A percentile compares a stretch with the other conserved stretches of the same genome.
Evolutionary conservation across 2,329 filamentous ascomycete genomes (phyloP).

Genomic region (Fusarium sp.): DNA sequence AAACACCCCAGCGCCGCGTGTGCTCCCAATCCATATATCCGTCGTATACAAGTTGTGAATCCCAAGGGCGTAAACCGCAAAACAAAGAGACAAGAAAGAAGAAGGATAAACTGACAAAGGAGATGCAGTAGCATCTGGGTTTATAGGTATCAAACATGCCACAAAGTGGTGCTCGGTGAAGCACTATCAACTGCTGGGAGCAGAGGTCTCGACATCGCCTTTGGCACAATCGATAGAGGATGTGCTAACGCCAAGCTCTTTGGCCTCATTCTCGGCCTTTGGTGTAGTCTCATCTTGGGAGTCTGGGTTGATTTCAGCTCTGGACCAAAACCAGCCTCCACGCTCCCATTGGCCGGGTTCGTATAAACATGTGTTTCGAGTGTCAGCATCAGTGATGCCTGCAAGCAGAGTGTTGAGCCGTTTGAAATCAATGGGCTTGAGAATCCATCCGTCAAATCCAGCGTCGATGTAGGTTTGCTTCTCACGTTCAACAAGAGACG

Average conservation of each 20-base stretch:
- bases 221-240: not conserved
- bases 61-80: not conserved
- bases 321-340: slow-evolving; percentile 80
- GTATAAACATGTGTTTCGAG: slow-evolving; percentile 74
- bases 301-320: slow-evolving; percentile 13
- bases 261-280: slow-evolving; percentile 35
- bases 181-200: not conserved
- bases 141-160: not conserved
- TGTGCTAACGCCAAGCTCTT: slow-evolving; percentile 27
- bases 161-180: not conserved
- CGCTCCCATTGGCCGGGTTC: slow-evolving; percentile 79
- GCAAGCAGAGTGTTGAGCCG: slow-evolving; percentile 75
- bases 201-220: not conserved
- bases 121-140: not conserved
- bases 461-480: slow-evolving; percentile 76
- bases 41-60: slow-evolving; percentile 32
- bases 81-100: not conserved
- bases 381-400: slow-evolving; percentile 72
- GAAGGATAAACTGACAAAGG: not conserved
- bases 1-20: slow-evolving; percentile 31
- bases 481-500: slow-evolving; percentile 79
- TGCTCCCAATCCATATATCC: slow-evolving; percentile 21
- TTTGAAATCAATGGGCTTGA: slow-evolving; percentile 88
- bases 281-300: slow-evolving; percentile 43
- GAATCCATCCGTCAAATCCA: slow-evolving; percentile 91